Evolutionary conservation across 192 early-diverging fungal species (phyloP), one percentile per base, ranked within the genome.

Genomic region (Coemansia aciculifera): DNA sequence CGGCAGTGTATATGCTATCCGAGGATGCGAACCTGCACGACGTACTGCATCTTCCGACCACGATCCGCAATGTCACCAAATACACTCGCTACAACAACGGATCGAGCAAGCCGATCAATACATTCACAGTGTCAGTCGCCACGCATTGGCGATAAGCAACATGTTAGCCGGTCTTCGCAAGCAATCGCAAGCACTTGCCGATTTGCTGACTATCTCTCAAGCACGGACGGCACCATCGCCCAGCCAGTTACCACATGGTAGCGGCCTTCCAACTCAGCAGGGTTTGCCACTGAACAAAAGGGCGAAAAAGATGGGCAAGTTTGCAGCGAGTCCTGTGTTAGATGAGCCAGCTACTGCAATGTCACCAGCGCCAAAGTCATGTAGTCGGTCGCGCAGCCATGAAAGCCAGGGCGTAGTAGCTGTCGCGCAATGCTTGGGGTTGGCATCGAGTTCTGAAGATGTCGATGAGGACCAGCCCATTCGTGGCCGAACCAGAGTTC

Each of bases 91-190:
- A n/a, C 59, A 73, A 3, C 67, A 51, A 64, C 77, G 77, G 23
- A 72, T 78, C 15, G 77, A 73, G 39, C 71, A 70, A 51, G 64
- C 77, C 4, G 68, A 68, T 44, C 52, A 61, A 1, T 68, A 76
- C 62, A 63, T 75, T 7, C 39, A 64, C n/a, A 66, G 59, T 24
- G 57, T 71, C 51, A 60, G 66, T 12, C 62, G 61, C 32, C 71
- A 73, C 54, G 71, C 71, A 13, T 70, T 64, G 21, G 64, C 54
- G 4, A 64, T 70, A 40, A 48, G 68, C 37, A 37, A 39, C 15
- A 39, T 78, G 23, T 37, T 78, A 23, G 62, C 64, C 43, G 68
- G 73, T 65, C 66, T 78, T 36, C 67, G 75, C 27, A 44, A 67
- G 17, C 70, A 78, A 36, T 78, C 75, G 15, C 56, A 43, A 31